phyloP scores from a whole-genome alignment of 345 rosid genomes.

The Tarenaya hassleriana region DNA sequence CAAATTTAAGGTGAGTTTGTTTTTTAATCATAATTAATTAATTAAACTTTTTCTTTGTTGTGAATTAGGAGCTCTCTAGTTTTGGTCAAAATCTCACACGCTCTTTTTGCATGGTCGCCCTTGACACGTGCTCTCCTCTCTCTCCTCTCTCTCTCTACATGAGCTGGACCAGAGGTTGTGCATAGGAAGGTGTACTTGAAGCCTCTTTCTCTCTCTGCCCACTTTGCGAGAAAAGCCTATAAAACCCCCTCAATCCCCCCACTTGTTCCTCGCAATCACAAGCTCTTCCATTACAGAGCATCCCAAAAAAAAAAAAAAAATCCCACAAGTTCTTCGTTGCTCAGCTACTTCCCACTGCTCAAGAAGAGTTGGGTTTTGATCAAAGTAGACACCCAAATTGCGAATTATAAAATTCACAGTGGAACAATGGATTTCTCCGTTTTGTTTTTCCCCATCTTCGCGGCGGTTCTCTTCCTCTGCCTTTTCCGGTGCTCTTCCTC shows the following conservation, averaged over 20 bases:
- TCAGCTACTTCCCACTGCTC: slow-evolving; percentile 17
- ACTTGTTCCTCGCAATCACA: slow-evolving; percentile 26
- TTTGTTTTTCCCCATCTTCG: slow-evolving; percentile 24
- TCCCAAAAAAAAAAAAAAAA: not conserved
- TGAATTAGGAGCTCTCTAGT: too few species aligned
- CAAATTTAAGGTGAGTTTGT: too few species aligned
- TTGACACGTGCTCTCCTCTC: slow-evolving; percentile 29
- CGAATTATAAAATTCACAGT: not conserved
- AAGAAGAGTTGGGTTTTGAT: slow-evolving; percentile 11
- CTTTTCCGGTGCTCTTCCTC: slow-evolving; percentile 31
- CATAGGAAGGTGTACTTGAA: not conserved
- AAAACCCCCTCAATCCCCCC: slow-evolving; percentile 27
- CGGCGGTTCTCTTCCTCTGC: slow-evolving; percentile 27
- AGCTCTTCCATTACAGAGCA: slow-evolving; percentile 9
- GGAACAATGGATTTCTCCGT: slow-evolving; percentile 32
- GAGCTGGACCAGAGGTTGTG: too few species aligned
- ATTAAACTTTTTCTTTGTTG: too few species aligned
- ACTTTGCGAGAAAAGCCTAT: slow-evolving; percentile 25
- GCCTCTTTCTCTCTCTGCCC: slow-evolving; percentile 8
- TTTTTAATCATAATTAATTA: too few species aligned
- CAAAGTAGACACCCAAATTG: not conserved
- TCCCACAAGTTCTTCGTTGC: slow-evolving; percentile 26
- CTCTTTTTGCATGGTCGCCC: slow-evolving; percentile 32
- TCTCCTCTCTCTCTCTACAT: slow-evolving; percentile 20
- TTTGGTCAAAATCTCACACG: slow-evolving; percentile 16